A percentile compares a stretch with the other conserved stretches of the same genome.
Conservation (phyloP, 2,329 filamentous ascomycete species). For the Botryosphaeria dothidea region DNA sequence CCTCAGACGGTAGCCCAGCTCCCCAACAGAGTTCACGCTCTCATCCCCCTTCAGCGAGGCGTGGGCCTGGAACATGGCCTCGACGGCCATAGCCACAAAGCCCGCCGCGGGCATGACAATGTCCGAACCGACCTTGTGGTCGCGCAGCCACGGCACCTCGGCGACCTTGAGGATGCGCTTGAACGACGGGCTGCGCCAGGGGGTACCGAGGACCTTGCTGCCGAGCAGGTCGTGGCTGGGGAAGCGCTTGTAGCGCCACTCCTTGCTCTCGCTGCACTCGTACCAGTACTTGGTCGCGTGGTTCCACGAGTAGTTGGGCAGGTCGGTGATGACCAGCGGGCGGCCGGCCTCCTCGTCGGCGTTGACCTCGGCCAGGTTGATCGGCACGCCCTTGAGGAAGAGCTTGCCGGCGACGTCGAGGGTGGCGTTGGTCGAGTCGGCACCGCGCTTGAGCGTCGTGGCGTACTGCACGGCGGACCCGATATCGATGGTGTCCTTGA, state of each 20-base stretch:
- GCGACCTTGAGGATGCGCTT: slow-evolving; percentile 41
- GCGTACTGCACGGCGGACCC: slow-evolving; percentile 17
- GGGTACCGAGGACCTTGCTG: slow-evolving; percentile 31
- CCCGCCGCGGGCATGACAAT: not conserved
- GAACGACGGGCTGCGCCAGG: slow-evolving; percentile 38
- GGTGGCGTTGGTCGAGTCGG: not conserved
- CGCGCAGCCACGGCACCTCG: slow-evolving; percentile 47
- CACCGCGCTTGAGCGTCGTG: slow-evolving; percentile 15
- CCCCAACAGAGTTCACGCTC: slow-evolving; percentile 25
- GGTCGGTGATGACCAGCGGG: slow-evolving; percentile 23
- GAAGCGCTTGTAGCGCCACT: slow-evolving; percentile 23
- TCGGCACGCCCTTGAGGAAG: not conserved
- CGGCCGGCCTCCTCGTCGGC: not conserved
- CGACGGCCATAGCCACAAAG: slow-evolving; percentile 1
- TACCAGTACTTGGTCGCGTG: slow-evolving; percentile 27
- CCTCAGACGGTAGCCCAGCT: slow-evolving; percentile 22
- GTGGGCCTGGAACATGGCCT: slow-evolving; percentile 11
- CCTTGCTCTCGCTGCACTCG: slow-evolving; percentile 26
- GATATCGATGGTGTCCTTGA: slow-evolving; percentile 12
- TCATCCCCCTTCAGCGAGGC: not conserved
- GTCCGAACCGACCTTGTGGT: slow-evolving; percentile 36
- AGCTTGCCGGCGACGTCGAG: slow-evolving; percentile 11
- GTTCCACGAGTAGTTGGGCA: slow-evolving; percentile 33
- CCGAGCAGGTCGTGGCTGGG: slow-evolving; percentile 29
- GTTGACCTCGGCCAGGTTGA: slow-evolving; percentile 5